Percentiles rank a stretch among this genome's conserved stretches.
These are phyloP conservation scores for Fusarium sp. DNA, from an alignment of 2,329 filamentous ascomycete genomes.

Conservation along the genomic window DNA sequence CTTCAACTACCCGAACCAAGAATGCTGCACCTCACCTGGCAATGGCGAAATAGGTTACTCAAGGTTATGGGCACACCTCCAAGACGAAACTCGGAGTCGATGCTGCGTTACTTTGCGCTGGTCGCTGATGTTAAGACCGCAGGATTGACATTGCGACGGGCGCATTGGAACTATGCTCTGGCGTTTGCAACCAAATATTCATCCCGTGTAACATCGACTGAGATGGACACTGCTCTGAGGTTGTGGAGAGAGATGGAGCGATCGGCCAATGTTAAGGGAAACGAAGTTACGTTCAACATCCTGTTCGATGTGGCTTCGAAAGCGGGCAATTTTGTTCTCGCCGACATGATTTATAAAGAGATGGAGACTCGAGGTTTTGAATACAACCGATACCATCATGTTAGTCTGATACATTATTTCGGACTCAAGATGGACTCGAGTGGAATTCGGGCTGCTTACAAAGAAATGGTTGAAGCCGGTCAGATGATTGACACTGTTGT, in stretches of 20 bases:
- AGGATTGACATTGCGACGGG: slow-evolving; percentile 72
- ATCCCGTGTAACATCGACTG: slow-evolving; percentile 71
- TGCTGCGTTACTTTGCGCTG: slow-evolving; percentile 85
- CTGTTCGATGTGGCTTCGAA: slow-evolving; percentile 91
- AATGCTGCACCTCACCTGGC: slow-evolving; percentile 61
- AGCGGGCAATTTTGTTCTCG: slow-evolving; percentile 83
- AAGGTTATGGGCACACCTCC: slow-evolving; percentile 74
- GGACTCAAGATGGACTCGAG: slow-evolving; percentile 79
- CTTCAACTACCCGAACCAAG: slow-evolving; percentile 62
- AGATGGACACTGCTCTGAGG: slow-evolving; percentile 69
- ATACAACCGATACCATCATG: slow-evolving; percentile 83
- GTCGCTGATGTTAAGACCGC: slow-evolving; percentile 84
- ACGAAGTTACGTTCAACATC: slow-evolving; percentile 90
- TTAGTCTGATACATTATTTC: slow-evolving; percentile 85
- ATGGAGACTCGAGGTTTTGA: slow-evolving; percentile 76
- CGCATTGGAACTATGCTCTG: slow-evolving; percentile 88
- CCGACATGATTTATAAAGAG: slow-evolving; percentile 86
- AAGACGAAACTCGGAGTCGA: slow-evolving; percentile 67
- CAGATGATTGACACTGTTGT: slow-evolving; percentile 90
- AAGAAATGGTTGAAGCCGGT: slow-evolving; percentile 82
- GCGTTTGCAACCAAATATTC: slow-evolving; percentile 79
- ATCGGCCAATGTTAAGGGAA: slow-evolving; percentile 70
- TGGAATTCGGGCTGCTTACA: slow-evolving; percentile 81
- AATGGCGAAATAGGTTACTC: slow-evolving; percentile 72
- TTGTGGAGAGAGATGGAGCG: slow-evolving; percentile 94